Percentiles rank a stretch among this genome's conserved stretches.
phyloP scores from a whole-genome alignment of 345 rosid genomes.

The Durio zibethinus region DNA sequence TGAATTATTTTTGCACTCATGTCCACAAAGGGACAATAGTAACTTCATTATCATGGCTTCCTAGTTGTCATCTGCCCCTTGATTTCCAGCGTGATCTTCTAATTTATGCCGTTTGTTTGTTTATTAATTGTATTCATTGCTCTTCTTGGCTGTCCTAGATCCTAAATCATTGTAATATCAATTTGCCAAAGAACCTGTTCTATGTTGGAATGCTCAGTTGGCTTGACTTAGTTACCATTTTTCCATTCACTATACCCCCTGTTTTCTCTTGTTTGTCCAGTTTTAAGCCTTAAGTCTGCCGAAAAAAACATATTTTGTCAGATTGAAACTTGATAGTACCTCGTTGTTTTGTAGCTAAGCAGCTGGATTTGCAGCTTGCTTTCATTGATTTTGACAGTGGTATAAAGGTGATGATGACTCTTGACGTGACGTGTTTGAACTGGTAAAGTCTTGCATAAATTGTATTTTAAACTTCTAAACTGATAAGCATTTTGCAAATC shows the following conservation, averaged over 20 bases:
- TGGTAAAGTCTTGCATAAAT: slow-evolving; percentile 40
- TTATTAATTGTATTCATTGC: background rate
- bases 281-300: background rate
- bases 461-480: background rate
- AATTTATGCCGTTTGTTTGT: background rate
- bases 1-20: background rate
- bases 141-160: background rate
- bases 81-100: background rate
- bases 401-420: slow-evolving; percentile 46
- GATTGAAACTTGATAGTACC: background rate
- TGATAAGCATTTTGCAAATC: background rate
- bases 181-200: background rate
- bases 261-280: background rate
- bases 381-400: slow-evolving; percentile 45
- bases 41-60: background rate
- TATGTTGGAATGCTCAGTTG: background rate
- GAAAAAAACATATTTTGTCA: background rate
- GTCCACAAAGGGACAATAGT: background rate
- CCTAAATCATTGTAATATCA: background rate
- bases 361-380: slow-evolving; percentile 64
- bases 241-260: background rate
- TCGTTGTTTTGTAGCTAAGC: slow-evolving; percentile 47
- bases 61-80: background rate
- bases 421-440: slow-evolving; percentile 65
- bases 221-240: background rate